A percentile compares a stretch with the other conserved stretches of the same genome.
Conservation (phyloP, 371 early-diverging fungal species). For the Smittium culicis region DNA sequence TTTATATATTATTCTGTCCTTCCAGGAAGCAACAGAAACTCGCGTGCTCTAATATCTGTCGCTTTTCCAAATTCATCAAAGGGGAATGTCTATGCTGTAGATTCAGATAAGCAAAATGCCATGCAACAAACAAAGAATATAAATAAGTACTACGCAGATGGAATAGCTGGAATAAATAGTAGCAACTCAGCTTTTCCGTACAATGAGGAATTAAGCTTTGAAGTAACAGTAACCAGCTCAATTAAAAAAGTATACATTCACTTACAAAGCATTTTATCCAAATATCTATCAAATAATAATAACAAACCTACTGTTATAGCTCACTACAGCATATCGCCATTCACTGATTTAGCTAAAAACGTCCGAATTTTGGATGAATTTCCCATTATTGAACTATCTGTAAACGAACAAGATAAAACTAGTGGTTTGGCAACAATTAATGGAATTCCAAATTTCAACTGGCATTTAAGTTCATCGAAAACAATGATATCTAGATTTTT, state of each 20-base stretch:
- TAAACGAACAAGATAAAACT: constrained; percentile 1
- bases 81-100: constrained; percentile 4
- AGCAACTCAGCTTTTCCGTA: neutral
- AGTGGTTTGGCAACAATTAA: neutral
- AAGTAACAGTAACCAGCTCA: neutral
- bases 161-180: neutral
- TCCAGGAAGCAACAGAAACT: neutral
- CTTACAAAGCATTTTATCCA: constrained; percentile 1
- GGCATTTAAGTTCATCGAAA: constrained; percentile 57
- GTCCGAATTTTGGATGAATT: constrained; percentile 9
- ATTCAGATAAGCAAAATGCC: constrained; percentile 2
- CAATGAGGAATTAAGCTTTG: neutral
- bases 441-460: constrained; percentile 39
- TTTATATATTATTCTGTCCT: constrained; percentile 2
- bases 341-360: neutral
- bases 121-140: neutral
- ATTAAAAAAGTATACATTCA: constrained; percentile 2
- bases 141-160: constrained; percentile 1
- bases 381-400: neutral
- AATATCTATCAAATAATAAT: neutral
- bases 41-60: constrained; percentile 1
- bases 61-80: neutral
- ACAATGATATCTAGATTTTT: constrained; percentile 60
- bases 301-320: neutral
- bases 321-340: constrained; percentile 1